Percentiles rank a stretch among this genome's conserved stretches.
These are phyloP conservation scores for Lentinula detonsa DNA, from an alignment of 768 basidiomycete species.

Conservation along the genomic window DNA sequence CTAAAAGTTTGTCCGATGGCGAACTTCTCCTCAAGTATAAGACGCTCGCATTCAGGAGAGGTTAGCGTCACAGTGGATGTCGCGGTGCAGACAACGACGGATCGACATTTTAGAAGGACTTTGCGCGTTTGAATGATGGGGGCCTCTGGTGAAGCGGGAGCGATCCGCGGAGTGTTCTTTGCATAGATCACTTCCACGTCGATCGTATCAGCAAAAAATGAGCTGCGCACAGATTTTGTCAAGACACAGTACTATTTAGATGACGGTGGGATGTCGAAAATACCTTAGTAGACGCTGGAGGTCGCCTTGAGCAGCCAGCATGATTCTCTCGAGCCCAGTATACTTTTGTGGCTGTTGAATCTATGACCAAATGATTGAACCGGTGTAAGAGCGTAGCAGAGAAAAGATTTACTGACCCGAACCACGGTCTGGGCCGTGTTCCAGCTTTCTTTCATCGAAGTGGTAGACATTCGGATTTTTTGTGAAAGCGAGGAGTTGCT, in stretches of 20 bases:
- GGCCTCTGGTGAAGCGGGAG: conserved; percentile 36
- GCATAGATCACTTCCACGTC: conserved; percentile 54
- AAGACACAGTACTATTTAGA: not conserved
- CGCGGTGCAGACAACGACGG: conserved; percentile 52
- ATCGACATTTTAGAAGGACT: conserved; percentile 55
- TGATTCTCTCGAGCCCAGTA: conserved; percentile 64
- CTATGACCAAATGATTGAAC: not conserved
- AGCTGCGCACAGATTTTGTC: conserved; percentile 27
- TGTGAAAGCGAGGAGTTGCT: not conserved
- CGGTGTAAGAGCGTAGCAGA: not conserved
- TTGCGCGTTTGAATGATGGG: conserved; percentile 60
- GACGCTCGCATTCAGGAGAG: conserved; percentile 47
- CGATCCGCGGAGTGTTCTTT: conserved; percentile 14
- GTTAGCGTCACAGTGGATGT: conserved; percentile 62
- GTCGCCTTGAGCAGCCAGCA: conserved; percentile 65
- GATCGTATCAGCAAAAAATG: conserved; percentile 62
- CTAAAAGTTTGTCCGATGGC: conserved; percentile 67
- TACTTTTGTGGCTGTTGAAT: not conserved
- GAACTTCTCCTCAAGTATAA: conserved; percentile 63
- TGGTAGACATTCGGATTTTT: not conserved
- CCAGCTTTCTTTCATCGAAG: conserved; percentile 2
- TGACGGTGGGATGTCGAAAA: conserved; percentile 10
- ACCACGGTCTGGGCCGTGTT: not conserved
- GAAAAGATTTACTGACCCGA: not conserved
- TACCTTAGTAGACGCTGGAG: conserved; percentile 66